Evolutionary conservation across 352 stramenopile species (phyloP).

Genomic region (Phytopythium kandeliae): DNA sequence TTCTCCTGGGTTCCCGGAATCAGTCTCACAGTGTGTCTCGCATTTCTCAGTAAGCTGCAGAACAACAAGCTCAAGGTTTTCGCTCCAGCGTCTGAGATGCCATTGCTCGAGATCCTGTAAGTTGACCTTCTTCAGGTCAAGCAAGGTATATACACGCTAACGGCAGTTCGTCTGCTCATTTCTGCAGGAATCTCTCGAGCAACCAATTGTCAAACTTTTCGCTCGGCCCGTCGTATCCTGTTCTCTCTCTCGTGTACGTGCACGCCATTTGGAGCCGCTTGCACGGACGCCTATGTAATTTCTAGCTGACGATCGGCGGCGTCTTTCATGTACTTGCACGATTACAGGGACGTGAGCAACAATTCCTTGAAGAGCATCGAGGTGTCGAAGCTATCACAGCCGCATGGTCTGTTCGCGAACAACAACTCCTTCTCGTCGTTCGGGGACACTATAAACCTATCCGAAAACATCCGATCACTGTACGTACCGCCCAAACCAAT

Average conservation of each 20-base stretch:
- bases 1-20: not conserved
- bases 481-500: not conserved
- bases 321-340: no score
- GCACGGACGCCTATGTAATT: not conserved
- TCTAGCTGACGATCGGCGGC: no score
- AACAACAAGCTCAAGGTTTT: not conserved
- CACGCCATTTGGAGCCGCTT: not conserved
- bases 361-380: not conserved
- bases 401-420: slow-evolving; percentile 1
- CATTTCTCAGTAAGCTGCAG: not conserved
- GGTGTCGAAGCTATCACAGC: not conserved
- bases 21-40: not conserved
- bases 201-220: not conserved
- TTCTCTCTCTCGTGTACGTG: slow-evolving; percentile 1
- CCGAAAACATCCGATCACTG: not conserved
- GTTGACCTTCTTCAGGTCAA: not conserved
- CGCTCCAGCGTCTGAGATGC: not conserved
- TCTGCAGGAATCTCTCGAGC: slow-evolving; percentile 4
- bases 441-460: not conserved
- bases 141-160: not conserved
- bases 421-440: slow-evolving; percentile 4
- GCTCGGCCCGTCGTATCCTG: not conserved
- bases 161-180: not conserved
- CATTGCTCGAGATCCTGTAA: slow-evolving; percentile 2
- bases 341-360: slow-evolving; percentile 4